These are phyloP conservation scores for Oryza glumipatula DNA, from an alignment of 176 grass and related monocot species.

Conservation along the genomic window DNA sequence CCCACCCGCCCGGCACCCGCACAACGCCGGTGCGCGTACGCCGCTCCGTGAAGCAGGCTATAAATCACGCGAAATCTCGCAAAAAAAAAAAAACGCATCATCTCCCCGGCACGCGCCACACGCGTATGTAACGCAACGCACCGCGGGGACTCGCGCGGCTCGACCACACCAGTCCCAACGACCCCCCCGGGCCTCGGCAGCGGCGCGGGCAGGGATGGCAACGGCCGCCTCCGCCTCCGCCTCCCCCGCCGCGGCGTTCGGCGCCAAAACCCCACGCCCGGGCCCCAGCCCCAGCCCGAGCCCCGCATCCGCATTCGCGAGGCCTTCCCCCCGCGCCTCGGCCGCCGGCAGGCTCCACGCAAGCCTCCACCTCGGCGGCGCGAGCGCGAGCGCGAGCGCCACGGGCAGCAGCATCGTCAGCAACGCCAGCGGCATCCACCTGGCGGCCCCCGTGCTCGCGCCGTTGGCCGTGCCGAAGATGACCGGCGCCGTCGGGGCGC, in stretches of 20 bases:
- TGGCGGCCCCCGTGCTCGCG: conserved; percentile 46
- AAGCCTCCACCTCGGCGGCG: conserved; percentile 59
- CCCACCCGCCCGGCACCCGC: neutral
- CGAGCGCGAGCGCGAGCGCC: conserved; percentile 28
- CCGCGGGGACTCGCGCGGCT: neutral
- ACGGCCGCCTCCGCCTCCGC: conserved; percentile 62
- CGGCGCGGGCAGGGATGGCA: conserved; percentile 39
- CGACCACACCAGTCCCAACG: neutral
- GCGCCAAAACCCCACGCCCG: conserved; percentile 28
- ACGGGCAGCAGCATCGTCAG: neutral
- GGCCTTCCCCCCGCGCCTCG: conserved; percentile 30
- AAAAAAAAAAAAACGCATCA: neutral
- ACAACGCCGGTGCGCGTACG: conserved; percentile 24
- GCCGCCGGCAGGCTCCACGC: conserved; percentile 42
- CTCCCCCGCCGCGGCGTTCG: conserved; percentile 34
- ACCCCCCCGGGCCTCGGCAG: neutral
- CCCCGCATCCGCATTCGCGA: conserved; percentile 48
- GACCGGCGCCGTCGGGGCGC: conserved; percentile 20
- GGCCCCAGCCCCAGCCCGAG: neutral
- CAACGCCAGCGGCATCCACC: conserved; percentile 49
- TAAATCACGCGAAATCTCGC: conserved; percentile 23
- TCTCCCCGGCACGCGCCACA: neutral
- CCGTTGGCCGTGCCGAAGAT: conserved; percentile 51
- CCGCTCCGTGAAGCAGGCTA: conserved; percentile 13
- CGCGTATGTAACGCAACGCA: neutral